These are phyloP conservation scores for Cyberlindnera petersonii DNA, from an alignment of 805 yeast genomes.

Conservation along the genomic window DNA sequence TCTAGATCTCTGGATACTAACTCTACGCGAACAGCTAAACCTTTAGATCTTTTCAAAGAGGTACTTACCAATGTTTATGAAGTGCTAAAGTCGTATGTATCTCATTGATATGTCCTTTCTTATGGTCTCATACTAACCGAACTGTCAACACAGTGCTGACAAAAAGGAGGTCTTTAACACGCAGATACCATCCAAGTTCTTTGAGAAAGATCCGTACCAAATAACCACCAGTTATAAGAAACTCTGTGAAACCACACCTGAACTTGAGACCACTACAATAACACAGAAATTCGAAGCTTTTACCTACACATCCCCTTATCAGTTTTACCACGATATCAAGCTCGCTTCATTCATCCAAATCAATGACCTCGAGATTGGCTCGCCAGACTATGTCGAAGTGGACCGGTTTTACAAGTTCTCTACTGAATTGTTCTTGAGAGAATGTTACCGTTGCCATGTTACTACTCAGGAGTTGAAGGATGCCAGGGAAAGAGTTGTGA, in stretches of 20 bases:
- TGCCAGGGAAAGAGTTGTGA: slow-evolving; percentile 9
- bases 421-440: slow-evolving; percentile 61
- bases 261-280: slow-evolving; percentile 37
- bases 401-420: slow-evolving; percentile 63
- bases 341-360: slow-evolving; percentile 49
- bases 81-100: slow-evolving; percentile 4
- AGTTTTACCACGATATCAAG: slow-evolving; percentile 63
- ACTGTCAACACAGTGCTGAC: slow-evolving; percentile 15
- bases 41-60: slow-evolving; percentile 8
- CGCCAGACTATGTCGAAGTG: slow-evolving; percentile 44
- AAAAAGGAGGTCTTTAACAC: slow-evolving; percentile 15
- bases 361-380: slow-evolving; percentile 44
- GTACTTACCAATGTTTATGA: slow-evolving; percentile 8
- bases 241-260: slow-evolving; percentile 4
- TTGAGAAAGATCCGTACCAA: slow-evolving; percentile 18
- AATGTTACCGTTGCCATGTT: slow-evolving; percentile 41
- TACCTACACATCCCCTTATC: slow-evolving; percentile 45
- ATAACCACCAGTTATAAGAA: slow-evolving; percentile 15
- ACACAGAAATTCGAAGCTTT: slow-evolving; percentile 34
- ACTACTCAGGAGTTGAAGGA: slow-evolving; percentile 11
- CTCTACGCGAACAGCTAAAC: slow-evolving; percentile 6
- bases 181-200: slow-evolving; percentile 17
- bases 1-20: slow-evolving; percentile 12
- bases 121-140: slow-evolving; percentile 7
- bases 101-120: not conserved